These are phyloP conservation scores for Neurospora sp. DNA, from an alignment of 495 filamentous ascomycete species.

Conservation along the genomic window DNA sequence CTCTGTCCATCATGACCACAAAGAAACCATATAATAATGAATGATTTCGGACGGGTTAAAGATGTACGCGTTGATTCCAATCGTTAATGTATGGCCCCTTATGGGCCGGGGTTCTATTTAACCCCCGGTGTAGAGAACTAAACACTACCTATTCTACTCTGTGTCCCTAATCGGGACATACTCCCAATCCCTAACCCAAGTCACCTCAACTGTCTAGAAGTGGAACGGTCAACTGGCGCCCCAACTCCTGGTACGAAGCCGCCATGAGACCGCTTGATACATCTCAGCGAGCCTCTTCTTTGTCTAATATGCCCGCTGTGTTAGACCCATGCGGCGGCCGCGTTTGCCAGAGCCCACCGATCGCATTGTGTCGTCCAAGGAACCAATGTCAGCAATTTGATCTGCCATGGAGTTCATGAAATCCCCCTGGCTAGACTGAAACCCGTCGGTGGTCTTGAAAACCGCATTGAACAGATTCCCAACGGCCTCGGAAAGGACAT, in stretches of 20 bases:
- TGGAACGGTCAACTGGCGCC: neutral
- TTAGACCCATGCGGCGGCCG: neutral
- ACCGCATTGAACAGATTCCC: constrained; percentile 52
- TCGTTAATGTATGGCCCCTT: neutral
- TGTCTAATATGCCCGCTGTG: neutral
- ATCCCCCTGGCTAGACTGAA: constrained; percentile 18
- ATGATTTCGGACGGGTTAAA: too few relatives aligned
- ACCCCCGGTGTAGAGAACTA: neutral
- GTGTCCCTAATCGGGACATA: neutral
- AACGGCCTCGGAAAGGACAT: constrained; percentile 62
- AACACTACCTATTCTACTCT: neutral
- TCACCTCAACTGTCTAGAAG: neutral
- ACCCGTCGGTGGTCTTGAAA: constrained; percentile 66
- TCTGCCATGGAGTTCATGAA: neutral
- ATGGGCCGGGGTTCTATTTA: neutral
- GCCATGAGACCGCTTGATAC: neutral
- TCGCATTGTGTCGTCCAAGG: neutral
- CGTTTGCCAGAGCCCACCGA: neutral
- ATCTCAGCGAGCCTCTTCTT: neutral
- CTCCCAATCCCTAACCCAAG: neutral
- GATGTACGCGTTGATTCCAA: neutral
- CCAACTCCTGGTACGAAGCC: neutral
- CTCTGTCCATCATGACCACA: neutral
- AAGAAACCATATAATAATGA: neutral
- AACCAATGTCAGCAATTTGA: neutral